Evolutionary conservation across 2,329 filamentous ascomycete species (phyloP).

Genomic region (Arthrobotrys pseudoclavata): DNA sequence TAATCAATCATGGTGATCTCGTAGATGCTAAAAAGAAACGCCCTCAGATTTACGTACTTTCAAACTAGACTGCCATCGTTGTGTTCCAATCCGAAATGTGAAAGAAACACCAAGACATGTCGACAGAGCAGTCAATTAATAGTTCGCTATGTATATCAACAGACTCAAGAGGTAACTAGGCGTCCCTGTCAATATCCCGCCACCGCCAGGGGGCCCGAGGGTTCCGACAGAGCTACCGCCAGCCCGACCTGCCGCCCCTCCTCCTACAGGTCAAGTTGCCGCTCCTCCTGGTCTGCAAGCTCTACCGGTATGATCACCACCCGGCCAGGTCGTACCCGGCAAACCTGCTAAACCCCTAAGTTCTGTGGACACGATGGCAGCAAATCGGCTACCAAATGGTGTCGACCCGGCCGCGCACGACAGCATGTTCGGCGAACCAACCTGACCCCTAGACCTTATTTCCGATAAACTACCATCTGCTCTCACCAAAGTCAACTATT

Average conservation of each 20-base stretch:
- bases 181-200: neutral
- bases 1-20: conserved; percentile 12
- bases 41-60: conserved; percentile 8
- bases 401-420: conserved; percentile 39
- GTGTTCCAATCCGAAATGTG: neutral
- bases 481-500: neutral
- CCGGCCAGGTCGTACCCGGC: conserved; percentile 8
- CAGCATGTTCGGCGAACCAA: conserved; percentile 13
- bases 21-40: neutral
- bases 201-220: neutral
- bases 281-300: neutral
- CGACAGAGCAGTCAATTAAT: neutral
- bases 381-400: conserved; percentile 31
- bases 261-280: neutral
- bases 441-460: conserved; percentile 25
- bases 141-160: conserved; percentile 10
- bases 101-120: neutral
- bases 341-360: neutral
- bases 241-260: neutral
- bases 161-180: neutral
- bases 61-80: neutral
- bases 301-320: conserved; percentile 18
- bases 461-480: conserved; percentile 12
- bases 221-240: neutral
- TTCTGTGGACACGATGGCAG: neutral